phyloP scores from a whole-genome alignment of 2,329 filamentous ascomycete species.

The Salinomyces thailandicus region DNA sequence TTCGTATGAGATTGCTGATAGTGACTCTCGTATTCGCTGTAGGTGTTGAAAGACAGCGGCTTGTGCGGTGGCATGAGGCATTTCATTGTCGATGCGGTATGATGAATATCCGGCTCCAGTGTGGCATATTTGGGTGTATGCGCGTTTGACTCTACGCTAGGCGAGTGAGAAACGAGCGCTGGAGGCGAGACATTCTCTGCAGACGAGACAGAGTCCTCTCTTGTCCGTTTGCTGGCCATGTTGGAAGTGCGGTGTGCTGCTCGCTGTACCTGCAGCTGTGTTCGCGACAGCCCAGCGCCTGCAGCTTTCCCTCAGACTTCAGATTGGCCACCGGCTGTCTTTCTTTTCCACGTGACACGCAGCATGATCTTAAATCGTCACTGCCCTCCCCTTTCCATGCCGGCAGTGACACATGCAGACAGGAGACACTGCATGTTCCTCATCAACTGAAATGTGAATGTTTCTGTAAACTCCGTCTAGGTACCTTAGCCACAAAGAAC shows the following conservation, averaged over 20 bases:
- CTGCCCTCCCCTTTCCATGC: no score
- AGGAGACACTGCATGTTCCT: no score
- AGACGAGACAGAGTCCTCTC: slow-evolving; percentile 34
- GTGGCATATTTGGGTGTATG: slow-evolving; percentile 32
- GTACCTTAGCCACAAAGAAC: no score
- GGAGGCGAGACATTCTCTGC: slow-evolving; percentile 19
- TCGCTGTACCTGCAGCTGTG: slow-evolving; percentile 4
- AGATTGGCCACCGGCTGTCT: neutral
- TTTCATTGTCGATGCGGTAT: slow-evolving; percentile 49
- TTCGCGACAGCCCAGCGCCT: neutral
- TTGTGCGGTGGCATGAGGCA: slow-evolving; percentile 77
- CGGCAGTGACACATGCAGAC: no score
- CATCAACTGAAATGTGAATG: no score
- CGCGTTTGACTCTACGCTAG: slow-evolving; percentile 2
- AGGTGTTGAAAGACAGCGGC: slow-evolving; percentile 58
- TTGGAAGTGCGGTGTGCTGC: slow-evolving; percentile 4
- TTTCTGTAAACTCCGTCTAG: no score
- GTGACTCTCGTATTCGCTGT: slow-evolving; percentile 76
- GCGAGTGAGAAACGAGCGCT: slow-evolving; percentile 4
- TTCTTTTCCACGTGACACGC: no score
- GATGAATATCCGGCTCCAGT: slow-evolving; percentile 20
- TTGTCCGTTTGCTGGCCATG: slow-evolving; percentile 53
- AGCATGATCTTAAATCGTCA: no score
- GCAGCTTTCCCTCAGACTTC: slow-evolving; percentile 1
- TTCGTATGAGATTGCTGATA: slow-evolving; percentile 74